Percentiles rank a stretch among this genome's conserved stretches.
Conservation (phyloP, 2,329 filamentous ascomycete species). For the Leptodontidium sp. region DNA sequence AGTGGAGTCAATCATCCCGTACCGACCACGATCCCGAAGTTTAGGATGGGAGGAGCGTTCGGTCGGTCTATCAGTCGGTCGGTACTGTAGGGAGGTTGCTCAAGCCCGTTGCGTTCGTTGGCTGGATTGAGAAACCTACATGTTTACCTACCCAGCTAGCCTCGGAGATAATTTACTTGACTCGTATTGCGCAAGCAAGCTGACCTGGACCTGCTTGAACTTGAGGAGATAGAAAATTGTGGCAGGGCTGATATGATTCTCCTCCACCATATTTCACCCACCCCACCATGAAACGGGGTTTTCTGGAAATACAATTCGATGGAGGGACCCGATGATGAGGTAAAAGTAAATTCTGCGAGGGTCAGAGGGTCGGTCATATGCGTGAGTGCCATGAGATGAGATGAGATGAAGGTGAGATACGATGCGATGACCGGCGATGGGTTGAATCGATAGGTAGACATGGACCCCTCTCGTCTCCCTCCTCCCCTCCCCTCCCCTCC, state of each 20-base stretch:
- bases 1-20: background rate
- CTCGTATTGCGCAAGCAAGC: constrained; percentile 32
- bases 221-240: background rate
- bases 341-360: background rate
- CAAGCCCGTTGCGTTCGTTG: background rate
- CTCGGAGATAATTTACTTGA: constrained; percentile 16
- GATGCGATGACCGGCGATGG: background rate
- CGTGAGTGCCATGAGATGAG: constrained; percentile 22
- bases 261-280: background rate
- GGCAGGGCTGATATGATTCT: constrained; percentile 12
- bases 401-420: constrained; percentile 20
- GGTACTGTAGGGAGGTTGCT: background rate
- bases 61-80: background rate
- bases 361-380: constrained; percentile 10
- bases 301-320: background rate
- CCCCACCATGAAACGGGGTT: background rate
- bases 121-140: background rate
- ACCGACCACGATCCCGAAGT: background rate
- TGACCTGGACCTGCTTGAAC: background rate
- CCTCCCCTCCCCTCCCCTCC: background rate
- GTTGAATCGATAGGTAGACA: background rate
- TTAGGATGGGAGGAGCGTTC: background rate
- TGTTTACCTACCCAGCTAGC: background rate
- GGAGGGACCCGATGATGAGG: constrained; percentile 5
- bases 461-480: background rate